Evolutionary conservation across 164 flowering plant species (phyloP).

Genomic region (Aristolochia californica): DNA sequence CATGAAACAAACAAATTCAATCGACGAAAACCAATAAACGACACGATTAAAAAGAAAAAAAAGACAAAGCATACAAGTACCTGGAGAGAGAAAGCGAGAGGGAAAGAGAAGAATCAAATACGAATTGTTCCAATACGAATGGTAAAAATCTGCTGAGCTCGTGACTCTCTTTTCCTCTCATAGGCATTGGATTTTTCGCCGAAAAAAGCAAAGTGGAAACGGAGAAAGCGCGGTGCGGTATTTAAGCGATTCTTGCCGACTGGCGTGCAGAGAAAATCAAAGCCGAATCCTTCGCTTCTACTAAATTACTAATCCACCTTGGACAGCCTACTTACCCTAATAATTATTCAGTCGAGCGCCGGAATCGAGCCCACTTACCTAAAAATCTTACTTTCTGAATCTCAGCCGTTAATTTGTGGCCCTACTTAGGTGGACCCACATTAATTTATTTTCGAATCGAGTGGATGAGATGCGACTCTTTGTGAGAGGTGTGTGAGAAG

Average conservation of each 20-base stretch:
- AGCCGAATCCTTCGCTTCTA: not conserved
- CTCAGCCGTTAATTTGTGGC: no score
- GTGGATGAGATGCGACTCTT: not conserved
- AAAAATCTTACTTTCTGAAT: no score
- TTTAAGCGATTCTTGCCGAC: conserved; percentile 2
- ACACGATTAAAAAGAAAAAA: not conserved
- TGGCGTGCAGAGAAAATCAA: not conserved
- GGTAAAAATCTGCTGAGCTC: not conserved
- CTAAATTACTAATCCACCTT: not conserved
- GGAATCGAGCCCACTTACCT: no score
- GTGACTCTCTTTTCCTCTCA: conserved; percentile 2
- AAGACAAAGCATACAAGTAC: not conserved
- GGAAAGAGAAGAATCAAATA: not conserved
- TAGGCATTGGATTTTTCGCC: conserved; percentile 16
- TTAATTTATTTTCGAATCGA: not conserved
- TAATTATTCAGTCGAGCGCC: not conserved
- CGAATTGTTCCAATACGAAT: not conserved
- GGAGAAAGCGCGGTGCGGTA: conserved; percentile 14
- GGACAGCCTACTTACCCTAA: not conserved
- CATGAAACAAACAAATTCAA: no score
- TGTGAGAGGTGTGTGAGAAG: not conserved
- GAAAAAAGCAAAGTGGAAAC: conserved; percentile 14
- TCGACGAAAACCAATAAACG: not conserved
- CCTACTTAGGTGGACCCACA: not conserved
- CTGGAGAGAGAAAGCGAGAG: not conserved